Percentiles rank a stretch among this genome's conserved stretches.
Evolutionary conservation across 371 early-diverging fungal species (phyloP).

Genomic region (Syncephalis fuscata): DNA sequence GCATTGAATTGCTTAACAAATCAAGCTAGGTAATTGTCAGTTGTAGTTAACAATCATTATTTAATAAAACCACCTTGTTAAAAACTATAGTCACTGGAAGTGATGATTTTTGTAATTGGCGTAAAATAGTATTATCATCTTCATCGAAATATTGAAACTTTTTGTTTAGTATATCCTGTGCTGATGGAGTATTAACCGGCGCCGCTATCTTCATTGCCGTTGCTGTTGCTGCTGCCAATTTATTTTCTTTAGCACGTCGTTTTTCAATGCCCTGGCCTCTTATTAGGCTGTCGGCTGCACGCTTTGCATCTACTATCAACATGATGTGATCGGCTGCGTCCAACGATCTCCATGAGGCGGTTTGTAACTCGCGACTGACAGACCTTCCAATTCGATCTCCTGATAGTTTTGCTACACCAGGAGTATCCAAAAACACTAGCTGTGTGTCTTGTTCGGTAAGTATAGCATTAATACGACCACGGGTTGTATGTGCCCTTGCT

Average conservation of each 20-base stretch:
- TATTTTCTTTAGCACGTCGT: neutral
- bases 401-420: conserved; percentile 23
- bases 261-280: neutral
- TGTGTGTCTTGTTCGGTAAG: conserved; percentile 35
- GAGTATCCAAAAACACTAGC: conserved; percentile 48
- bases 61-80: conserved; percentile 46
- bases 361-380: conserved; percentile 40
- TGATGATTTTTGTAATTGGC: conserved; percentile 16
- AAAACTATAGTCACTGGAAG: conserved; percentile 44
- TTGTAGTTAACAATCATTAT: too few relatives aligned
- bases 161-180: conserved; percentile 19
- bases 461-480: conserved; percentile 31
- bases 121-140: too few relatives aligned
- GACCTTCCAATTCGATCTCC: conserved; percentile 11
- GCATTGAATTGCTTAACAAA: neutral
- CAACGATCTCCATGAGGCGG: conserved; percentile 54
- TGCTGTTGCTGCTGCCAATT: neutral
- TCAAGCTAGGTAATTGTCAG: neutral
- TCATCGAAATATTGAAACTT: conserved; percentile 39
- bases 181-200: conserved; percentile 38
- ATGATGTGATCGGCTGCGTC: conserved; percentile 44
- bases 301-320: neutral
- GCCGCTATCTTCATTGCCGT: conserved; percentile 21
- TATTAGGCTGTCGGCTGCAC: too few relatives aligned
- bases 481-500: conserved; percentile 55